Percentiles rank a stretch among this genome's conserved stretches.
These are phyloP conservation scores for Mortierella sp. DNA, from an alignment of 371 early-diverging fungal genomes.

Conservation along the genomic window DNA sequence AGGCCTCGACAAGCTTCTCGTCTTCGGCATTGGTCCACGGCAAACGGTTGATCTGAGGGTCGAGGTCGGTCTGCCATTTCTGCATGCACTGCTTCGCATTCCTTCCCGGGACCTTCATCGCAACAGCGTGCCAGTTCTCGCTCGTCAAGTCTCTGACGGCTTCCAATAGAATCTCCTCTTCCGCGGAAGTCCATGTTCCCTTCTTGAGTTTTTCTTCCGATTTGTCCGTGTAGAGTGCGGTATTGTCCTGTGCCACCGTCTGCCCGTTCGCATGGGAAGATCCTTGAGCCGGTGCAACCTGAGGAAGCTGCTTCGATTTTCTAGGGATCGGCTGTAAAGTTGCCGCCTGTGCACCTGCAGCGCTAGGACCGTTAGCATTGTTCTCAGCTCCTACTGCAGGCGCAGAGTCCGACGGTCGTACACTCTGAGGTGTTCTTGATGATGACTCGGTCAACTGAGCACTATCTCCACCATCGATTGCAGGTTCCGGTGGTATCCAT, in stretches of 20 bases:
- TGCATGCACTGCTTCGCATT: slow-evolving; percentile 56
- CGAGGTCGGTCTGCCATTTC: slow-evolving; percentile 56
- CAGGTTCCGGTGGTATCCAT: slow-evolving; percentile 14
- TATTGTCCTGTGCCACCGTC: slow-evolving; percentile 3
- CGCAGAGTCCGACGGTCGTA: slow-evolving; percentile 13
- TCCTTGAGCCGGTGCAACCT: too few relatives aligned
- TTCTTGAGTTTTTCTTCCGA: slow-evolving; percentile 54
- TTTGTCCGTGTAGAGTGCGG: slow-evolving; percentile 18
- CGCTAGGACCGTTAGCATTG: too few relatives aligned
- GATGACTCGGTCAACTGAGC: background rate
- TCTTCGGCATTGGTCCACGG: slow-evolving; percentile 51
- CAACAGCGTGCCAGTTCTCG: slow-evolving; percentile 55
- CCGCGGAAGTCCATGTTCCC: slow-evolving; percentile 49
- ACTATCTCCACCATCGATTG: background rate
- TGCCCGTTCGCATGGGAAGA: background rate
- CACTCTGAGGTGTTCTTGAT: slow-evolving; percentile 5
- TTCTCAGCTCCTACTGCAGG: background rate
- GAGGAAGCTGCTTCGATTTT: too few relatives aligned
- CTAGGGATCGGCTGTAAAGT: too few relatives aligned
- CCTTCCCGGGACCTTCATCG: slow-evolving; percentile 49
- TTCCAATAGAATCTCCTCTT: slow-evolving; percentile 46
- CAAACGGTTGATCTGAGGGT: slow-evolving; percentile 48
- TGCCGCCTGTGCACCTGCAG: too few relatives aligned
- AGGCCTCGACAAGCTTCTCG: slow-evolving; percentile 48
- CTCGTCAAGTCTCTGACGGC: slow-evolving; percentile 47